Evolutionary conservation across 768 basidiomycete species (phyloP).

Genomic region (Pleurotus giganteus): DNA sequence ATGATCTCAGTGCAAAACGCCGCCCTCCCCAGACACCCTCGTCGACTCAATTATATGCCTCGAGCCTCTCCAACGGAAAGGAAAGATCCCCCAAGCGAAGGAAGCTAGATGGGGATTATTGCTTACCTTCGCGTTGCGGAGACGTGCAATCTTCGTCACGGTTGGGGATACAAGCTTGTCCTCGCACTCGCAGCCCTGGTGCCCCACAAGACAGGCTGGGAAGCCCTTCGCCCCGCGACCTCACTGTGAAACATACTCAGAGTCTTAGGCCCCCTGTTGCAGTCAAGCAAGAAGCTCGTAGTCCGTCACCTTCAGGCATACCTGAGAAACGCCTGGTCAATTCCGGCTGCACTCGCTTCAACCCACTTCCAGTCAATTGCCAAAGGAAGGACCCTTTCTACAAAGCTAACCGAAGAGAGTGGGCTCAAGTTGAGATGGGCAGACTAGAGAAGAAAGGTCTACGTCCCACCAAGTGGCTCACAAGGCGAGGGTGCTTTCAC

Average conservation of each 20-base stretch:
- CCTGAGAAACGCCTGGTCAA: background rate
- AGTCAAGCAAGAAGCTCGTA: constrained; percentile 4
- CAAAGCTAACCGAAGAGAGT: background rate
- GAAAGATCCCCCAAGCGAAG: background rate
- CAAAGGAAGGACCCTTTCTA: background rate
- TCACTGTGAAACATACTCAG: background rate
- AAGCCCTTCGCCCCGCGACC: background rate
- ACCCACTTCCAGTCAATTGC: constrained; percentile 3
- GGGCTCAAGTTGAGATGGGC: constrained; percentile 1
- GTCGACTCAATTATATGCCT: too few species aligned
- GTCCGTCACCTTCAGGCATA: background rate
- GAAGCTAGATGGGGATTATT: background rate
- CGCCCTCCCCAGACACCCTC: too few species aligned
- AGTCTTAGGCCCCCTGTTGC: background rate
- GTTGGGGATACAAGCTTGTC: too few species aligned
- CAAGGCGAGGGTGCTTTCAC: background rate
- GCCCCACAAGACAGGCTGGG: background rate
- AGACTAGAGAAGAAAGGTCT: background rate
- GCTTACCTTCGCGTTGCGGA: background rate
- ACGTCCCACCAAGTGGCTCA: background rate
- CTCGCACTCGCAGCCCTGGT: too few species aligned
- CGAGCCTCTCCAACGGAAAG: background rate
- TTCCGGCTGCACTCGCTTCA: background rate
- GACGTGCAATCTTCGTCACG: background rate
- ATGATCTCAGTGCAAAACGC: too few species aligned